A percentile compares a stretch with the other conserved stretches of the same genome.
These are phyloP conservation scores for Avena eriantha DNA, from an alignment of 176 grass and related monocot genomes.

Conservation along the genomic window DNA sequence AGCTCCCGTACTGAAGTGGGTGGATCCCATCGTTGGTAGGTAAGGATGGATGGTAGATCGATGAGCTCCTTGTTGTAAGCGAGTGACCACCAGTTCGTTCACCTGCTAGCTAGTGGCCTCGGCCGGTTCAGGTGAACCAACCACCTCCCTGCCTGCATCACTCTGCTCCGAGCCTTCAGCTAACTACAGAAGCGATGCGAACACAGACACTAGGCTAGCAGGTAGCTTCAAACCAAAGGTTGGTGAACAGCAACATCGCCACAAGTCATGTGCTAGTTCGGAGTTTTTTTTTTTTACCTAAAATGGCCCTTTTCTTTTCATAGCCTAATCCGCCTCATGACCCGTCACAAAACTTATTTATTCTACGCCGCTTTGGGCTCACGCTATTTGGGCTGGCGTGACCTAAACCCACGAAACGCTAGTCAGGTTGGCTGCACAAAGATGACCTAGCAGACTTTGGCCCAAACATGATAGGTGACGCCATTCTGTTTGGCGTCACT, in stretches of 20 bases:
- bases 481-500: no score
- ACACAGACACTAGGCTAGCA: background rate
- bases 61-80: background rate
- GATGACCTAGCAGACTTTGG: no score
- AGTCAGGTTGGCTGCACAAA: no score
- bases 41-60: slow-evolving; percentile 35
- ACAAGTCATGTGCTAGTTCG: background rate
- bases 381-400: no score
- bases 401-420: no score
- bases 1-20: background rate
- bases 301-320: no score
- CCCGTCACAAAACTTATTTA: no score
- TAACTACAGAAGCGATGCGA: background rate
- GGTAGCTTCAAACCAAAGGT: background rate
- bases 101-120: background rate
- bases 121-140: slow-evolving; percentile 43
- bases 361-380: no score
- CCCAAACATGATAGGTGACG: no score
- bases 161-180: background rate
- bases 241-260: background rate
- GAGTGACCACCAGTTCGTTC: background rate
- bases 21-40: slow-evolving; percentile 48
- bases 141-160: background rate
- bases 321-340: no score
- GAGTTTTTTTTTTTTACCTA: no score